Evolutionary conservation across 805 yeast genomes (phyloP).

Genomic region (Tetrapisispora fleetii): DNA sequence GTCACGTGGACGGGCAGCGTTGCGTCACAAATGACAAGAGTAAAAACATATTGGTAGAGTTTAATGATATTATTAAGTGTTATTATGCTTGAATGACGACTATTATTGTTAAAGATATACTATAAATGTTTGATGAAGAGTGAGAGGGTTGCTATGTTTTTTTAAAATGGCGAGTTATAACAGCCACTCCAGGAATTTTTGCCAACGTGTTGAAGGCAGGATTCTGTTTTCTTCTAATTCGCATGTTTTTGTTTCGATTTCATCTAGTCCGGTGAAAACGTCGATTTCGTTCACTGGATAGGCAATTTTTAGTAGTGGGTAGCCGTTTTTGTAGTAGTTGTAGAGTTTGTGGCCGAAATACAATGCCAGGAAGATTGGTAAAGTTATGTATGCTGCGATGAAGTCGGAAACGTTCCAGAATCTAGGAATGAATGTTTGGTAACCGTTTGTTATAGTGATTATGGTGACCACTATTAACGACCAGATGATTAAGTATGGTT

Average conservation of each 20-base stretch:
- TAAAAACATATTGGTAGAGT: no score
- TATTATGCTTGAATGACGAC: no score
- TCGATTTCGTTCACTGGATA: slow-evolving; percentile 51
- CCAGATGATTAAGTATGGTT: slow-evolving; percentile 50
- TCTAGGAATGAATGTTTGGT: slow-evolving; percentile 46
- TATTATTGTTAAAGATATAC: no score
- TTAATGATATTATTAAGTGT: no score
- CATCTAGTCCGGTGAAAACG: slow-evolving; percentile 48
- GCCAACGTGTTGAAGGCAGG: slow-evolving; percentile 13
- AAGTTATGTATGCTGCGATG: slow-evolving; percentile 61
- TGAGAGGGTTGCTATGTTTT: no score
- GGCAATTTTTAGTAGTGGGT: slow-evolving; percentile 26
- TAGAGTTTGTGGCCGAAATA: slow-evolving; percentile 51
- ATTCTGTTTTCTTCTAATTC: slow-evolving; percentile 16
- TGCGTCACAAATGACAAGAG: no score
- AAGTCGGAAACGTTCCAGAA: slow-evolving; percentile 47
- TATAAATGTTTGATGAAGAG: no score
- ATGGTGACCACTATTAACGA: slow-evolving; percentile 40
- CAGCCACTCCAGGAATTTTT: slow-evolving; percentile 15
- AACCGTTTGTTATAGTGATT: slow-evolving; percentile 64
- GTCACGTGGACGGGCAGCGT: no score
- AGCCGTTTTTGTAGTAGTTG: slow-evolving; percentile 24
- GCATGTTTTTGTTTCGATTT: slow-evolving; percentile 46
- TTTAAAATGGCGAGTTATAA: slow-evolving; percentile 5
- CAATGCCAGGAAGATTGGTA: slow-evolving; percentile 35